Evolutionary conservation across 805 yeast genomes (phyloP).

Genomic region (Metschnikowia chrysomelidarum): DNA sequence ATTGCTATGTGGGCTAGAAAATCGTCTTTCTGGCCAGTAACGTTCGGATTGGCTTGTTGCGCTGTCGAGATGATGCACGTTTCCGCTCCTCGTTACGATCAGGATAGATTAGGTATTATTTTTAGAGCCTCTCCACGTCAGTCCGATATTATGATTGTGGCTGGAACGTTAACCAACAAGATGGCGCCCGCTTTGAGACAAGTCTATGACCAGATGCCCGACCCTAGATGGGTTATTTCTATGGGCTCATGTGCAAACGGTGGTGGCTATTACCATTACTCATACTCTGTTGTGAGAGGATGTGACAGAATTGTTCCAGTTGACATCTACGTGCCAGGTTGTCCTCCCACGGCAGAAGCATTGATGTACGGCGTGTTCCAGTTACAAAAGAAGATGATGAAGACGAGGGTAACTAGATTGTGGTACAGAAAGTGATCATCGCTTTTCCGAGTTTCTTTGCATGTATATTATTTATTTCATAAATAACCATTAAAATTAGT

Average conservation of each 20-base stretch:
- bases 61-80: slow-evolving; percentile 96
- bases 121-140: slow-evolving; percentile 94
- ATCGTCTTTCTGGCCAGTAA: slow-evolving; percentile 91
- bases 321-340: slow-evolving; percentile 88
- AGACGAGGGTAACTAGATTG: slow-evolving; percentile 74
- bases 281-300: slow-evolving; percentile 86
- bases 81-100: slow-evolving; percentile 88
- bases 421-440: slow-evolving; percentile 70
- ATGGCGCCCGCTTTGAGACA: slow-evolving; percentile 94
- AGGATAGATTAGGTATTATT: slow-evolving; percentile 88
- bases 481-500: no score
- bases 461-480: background rate
- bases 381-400: slow-evolving; percentile 86
- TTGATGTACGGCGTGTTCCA: slow-evolving; percentile 88
- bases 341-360: slow-evolving; percentile 91
- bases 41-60: slow-evolving; percentile 90
- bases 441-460: no score
- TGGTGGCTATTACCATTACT: slow-evolving; percentile 89
- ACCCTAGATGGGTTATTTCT: slow-evolving; percentile 90
- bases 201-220: slow-evolving; percentile 93
- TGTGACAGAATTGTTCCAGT: slow-evolving; percentile 88
- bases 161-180: slow-evolving; percentile 87
- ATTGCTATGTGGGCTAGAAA: slow-evolving; percentile 90
- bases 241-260: slow-evolving; percentile 96
- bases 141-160: slow-evolving; percentile 88